Evolutionary conservation across 2,329 filamentous ascomycete species (phyloP), one percentile per base, ranked within the genome.

Genomic region (Fusarium hainanense): DNA sequence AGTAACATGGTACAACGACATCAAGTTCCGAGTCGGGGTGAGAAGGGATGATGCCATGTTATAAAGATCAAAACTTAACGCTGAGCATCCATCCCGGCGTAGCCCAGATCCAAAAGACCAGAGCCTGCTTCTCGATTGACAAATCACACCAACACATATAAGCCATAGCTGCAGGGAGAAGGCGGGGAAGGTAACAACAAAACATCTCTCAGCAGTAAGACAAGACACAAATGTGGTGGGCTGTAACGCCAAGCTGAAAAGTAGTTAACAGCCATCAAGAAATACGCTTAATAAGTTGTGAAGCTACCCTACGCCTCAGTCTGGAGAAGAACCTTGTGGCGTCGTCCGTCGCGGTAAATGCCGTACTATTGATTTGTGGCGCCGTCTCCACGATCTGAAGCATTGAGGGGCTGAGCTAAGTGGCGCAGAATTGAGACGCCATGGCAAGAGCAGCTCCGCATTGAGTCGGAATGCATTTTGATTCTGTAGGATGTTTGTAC

Each of bases 241-340:
- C 3, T 18, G 27, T 50, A 37, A 55, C 54, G 59, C 42, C 37
- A 2, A 68, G 59, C 65, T 69, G 54, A 56, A 69, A 69, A 57
- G 20, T 55, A 50, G 46, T 13, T 13, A 3, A 18, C 47, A 46
- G 27, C n/a, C 25, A 8, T 14, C 14, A 18, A 34, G 2, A n/a
- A 11, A 7, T 12, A 16, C 10, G n/a, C 18, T 11, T 48, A 14
- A 16, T 4, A 25, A 14, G 12, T 6, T 3, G 12, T 6, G 4
- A 8, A 9, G 21, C 7, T 13, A 8, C 28, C 4, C 4, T 13
- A 11, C 34, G 34, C 34, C 32, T 6, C 10, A n/a, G 34, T 37
- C 18, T 37, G 18, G 34, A 37, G 34, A n/a, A 37, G 3, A 7
- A 37, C 3, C 10, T 11, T 37, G 34, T 37, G 34, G 34, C 34